These are phyloP conservation scores for Erysimum pusillum DNA, from an alignment of 441 rosid species.

Conservation along the genomic window DNA sequence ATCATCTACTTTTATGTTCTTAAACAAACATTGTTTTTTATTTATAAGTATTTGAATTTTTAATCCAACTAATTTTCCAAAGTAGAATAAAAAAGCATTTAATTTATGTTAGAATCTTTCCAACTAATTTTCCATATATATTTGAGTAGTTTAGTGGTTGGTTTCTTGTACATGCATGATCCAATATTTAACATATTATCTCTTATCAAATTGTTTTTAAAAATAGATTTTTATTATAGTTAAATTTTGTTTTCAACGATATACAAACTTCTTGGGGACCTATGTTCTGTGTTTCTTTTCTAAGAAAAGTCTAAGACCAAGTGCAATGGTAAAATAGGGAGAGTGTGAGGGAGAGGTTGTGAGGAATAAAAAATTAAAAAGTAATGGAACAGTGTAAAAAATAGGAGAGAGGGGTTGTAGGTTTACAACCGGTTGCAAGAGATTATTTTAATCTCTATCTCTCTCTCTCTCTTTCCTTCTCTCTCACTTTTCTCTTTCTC, in stretches of 20 bases:
- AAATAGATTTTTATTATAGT: neutral
- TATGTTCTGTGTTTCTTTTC: neutral
- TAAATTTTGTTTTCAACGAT: conserved; percentile 24
- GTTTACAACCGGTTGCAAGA: too few species aligned
- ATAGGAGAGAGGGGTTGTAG: too few species aligned
- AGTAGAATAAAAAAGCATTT: neutral
- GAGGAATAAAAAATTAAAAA: too few species aligned
- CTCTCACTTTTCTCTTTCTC: too few species aligned
- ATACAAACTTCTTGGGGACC: conserved; percentile 15
- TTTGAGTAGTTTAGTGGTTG: conserved; percentile 13
- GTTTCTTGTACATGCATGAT: conserved; percentile 18
- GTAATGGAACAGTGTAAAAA: too few species aligned
- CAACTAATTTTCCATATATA: conserved; percentile 29
- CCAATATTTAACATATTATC: neutral
- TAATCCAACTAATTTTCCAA: neutral
- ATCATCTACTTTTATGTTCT: conserved; percentile 27
- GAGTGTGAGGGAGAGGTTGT: too few species aligned
- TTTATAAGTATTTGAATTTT: neutral
- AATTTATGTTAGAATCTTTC: neutral
- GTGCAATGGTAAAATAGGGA: too few species aligned
- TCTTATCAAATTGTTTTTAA: neutral
- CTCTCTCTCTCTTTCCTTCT: too few species aligned
- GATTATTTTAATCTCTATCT: too few species aligned
- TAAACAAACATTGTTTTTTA: neutral
- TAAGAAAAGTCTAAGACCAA: too few species aligned